Conservation (phyloP, 768 basidiomycete genomes). For the Termitomyces sp. region DNA sequence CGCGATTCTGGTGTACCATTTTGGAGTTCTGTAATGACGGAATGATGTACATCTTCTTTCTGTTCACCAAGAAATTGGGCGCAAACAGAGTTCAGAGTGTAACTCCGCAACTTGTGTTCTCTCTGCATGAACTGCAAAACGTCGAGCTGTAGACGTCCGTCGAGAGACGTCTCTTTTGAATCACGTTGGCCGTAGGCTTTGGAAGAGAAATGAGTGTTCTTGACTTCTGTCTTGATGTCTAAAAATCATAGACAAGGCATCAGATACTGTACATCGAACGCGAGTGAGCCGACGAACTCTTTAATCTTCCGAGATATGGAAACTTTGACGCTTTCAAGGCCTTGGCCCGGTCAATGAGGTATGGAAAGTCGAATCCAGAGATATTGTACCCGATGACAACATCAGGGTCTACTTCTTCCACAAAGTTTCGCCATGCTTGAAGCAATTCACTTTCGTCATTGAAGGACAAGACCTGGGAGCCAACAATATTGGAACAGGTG, state of each 20-base stretch:
- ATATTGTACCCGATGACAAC: slow-evolving; percentile 97
- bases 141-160: slow-evolving; percentile 94
- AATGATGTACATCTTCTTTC: slow-evolving; percentile 98
- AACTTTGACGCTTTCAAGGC: slow-evolving; percentile 68
- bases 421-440: slow-evolving; percentile 82
- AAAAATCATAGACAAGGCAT: neutral
- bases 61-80: slow-evolving; percentile 97
- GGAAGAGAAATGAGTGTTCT: slow-evolving; percentile 96
- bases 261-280: neutral
- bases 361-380: slow-evolving; percentile 92
- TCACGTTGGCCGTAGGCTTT: slow-evolving; percentile 97
- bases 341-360: slow-evolving; percentile 88
- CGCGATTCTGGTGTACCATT: slow-evolving; percentile 94
- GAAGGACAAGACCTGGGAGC: slow-evolving; percentile 91
- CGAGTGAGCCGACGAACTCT: slow-evolving; percentile 37
- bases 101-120: slow-evolving; percentile 95
- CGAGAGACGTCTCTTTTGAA: slow-evolving; percentile 87
- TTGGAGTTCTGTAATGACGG: slow-evolving; percentile 96
- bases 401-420: slow-evolving; percentile 89
- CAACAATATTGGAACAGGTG: slow-evolving; percentile 91
- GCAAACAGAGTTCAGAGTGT: slow-evolving; percentile 97
- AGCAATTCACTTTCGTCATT: slow-evolving; percentile 72
- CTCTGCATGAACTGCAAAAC: slow-evolving; percentile 97
- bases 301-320: slow-evolving; percentile 69
- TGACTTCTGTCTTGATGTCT: slow-evolving; percentile 77